Base-by-base conservation (phyloP, 2,329 filamentous ascomycete genomes). In the Penicillium polonicum region DNA sequence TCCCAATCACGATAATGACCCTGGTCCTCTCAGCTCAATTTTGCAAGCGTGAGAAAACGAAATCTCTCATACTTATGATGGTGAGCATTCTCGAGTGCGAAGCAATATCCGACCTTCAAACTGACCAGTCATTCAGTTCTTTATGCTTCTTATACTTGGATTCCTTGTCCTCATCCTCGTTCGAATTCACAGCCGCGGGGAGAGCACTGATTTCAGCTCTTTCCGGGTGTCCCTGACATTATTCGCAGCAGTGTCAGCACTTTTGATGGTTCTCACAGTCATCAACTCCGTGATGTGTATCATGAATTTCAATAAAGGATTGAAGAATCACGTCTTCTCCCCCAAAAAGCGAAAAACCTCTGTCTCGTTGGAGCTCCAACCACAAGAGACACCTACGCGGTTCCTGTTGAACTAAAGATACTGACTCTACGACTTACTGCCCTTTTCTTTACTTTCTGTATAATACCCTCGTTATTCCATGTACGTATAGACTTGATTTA, bases 211-310 rank as follows among this genome's bases (percentile, higher is more conserved):
- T n/a, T 51, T 62, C 31, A 43, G 25, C 15, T 52, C 55, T 15
- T 62, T 60, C 39, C 44, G 55, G 15, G 55, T 59, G 12, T 65
- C 63, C 17, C 36, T 65, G 36, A 62, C 61, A 8, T 41, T 65
- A 25, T 65, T 65, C 7, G 53, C 62, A 4, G 23, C 36, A 25
- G 33, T 63, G 8, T 62, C 61, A 9, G 50, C 60, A 4, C 25
- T 64, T 4, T 38, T 65, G 44, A 55, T 65, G 13, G 19, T 10
- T 12, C 10, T 55, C 17, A 64, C 63, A 2, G 5, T 63, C 4
- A 38, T 56, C 38, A 64, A 58, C 35, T 60, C 58, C 13, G 52
- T 63, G 33, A n/a, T 58, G 43, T 65, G 63, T 48, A 64, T 65
- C 13, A 10, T 58, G 17, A 64, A 63, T 25, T 65, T 65, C 23